Base-by-base conservation (phyloP, 208 protist species). In the Perkinsela sp. region DNA sequence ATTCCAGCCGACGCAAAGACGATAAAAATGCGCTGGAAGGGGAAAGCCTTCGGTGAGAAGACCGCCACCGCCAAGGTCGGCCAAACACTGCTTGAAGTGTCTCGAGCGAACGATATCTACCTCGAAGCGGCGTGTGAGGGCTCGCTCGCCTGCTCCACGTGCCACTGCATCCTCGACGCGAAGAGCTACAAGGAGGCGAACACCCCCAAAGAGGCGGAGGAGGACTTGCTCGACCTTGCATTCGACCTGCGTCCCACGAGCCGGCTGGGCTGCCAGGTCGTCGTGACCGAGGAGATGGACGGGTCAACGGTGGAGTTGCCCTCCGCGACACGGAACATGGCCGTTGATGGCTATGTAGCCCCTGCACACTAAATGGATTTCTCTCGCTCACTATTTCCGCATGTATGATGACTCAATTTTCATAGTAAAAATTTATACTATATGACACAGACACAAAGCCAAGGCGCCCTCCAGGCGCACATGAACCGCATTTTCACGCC, bases 111-210 rank as follows among this genome's bases (percentile, higher is more conserved):
- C 67, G 86, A 88, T 31, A 76, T 97, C 67, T 90, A 95, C 31
- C 85, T 97, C 67, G 94, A 97, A 72, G 93, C 90, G 0, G 92
- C 94, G 28, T 97, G 94, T 71, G 94, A 92, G 22, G 87, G 87
- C 15, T 93, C 87, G 1, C 89, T 93, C 48, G 94, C 94, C 31
- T 97, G 94, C 75, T 96, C 91, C 32, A 97, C 94, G n/a, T 97
- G 94, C 73, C 94, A 97, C 71, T 86, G 96, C 6, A 94, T 96
- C 70, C 69, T 97, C 48, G 73, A 91, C 32, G 75, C 87, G 67
- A 79, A 91, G 31, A 77, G 81, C 31, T 78, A 77, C 29, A 93
- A 83, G 74, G 87, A 95, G 67, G 75, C 82, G 29, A 75, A 78
- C 16, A 85, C 92, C 70, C 80, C 93, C 1, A 80, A 81, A 15